Evolutionary conservation across 371 early-diverging fungal genomes (phyloP), one percentile per base, ranked within the genome.

Genomic region (Mucor mucedo): DNA sequence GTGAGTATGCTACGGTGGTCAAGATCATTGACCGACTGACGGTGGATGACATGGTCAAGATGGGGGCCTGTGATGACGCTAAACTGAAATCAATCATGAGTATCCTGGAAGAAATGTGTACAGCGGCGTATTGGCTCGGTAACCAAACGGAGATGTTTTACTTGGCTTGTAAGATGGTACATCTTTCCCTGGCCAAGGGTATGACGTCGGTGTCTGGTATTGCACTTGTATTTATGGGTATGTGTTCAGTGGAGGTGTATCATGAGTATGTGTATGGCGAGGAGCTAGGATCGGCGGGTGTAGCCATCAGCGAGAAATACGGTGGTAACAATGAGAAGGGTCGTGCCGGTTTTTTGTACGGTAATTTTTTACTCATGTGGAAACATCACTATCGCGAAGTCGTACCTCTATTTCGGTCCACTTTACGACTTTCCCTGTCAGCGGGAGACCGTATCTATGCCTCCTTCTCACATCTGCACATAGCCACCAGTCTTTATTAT

Each of bases 371-470:
- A 1, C 8, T 58, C 11, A 39, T 61, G 44, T 80, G 81, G 81
- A 76, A 75, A 32, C 52, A 71, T 44, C 78, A 78, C 39, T 42
- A 68, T 2, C 55, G 55, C 16, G 78, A 80, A 2, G 40, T 66
- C 6, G 40, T 72, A 0, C 60, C 69, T 11, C 55, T 54, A 21
- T 67, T 53, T 32, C 52, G 62, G 5, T 40, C 66, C 1, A 62
- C 57, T n/a, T 35, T 69, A 16, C 49, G 61, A 0, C 60, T 65
- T 0, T 68, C 64, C 5, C n/a, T 71, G 16, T 63, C 76, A 1
- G 72, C 75, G 2, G 81, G 81, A 21, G 81, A 80, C 45, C 72
- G 77, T 39, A 80, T 80, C 32, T 80, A 78, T 56, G 62, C 66
- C 3, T 73, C 78, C 0, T 80, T 74, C 32, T 39, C 70, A 0